Base-by-base conservation (phyloP, 768 basidiomycete species). In the Naganishia onofrii region DNA sequence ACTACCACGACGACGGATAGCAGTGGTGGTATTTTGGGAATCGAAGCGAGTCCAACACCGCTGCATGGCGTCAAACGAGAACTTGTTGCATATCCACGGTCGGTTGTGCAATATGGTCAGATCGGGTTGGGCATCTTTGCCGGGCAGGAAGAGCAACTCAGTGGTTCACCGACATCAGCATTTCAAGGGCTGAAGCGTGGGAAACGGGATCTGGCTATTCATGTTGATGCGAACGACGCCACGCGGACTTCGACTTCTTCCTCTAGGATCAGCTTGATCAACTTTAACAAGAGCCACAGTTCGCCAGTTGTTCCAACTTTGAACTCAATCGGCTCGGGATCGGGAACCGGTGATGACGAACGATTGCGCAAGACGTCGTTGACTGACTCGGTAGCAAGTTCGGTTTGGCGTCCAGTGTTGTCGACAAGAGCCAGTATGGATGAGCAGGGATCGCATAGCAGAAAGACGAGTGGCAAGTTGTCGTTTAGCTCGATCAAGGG, bases 71-170 rank as follows among this genome's bases (percentile, higher is more conserved):
- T 46, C 23, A 42, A 44, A 44, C 60, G 60, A 5, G 38, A n/a
- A 26, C 60, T 63, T 15, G 38, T 23, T 2, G 38, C 60, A 19
- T 23, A 42, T 26, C 23, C 36, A 42, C 57, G n/a, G n/a, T 26
- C 48, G 23, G 8, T 42, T 7, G 12, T n/a, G 48, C 48, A 19
- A 23, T n/a, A 38, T 21, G 57, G 34, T 38, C 36, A 36, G 23
- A 63, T 63, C 26, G 60, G 60, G 9, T 36, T 63, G 15, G 60
- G 60, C 6, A 63, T 63, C 23, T 63, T 44, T 44, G 60, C 60
- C 10, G n/a, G n/a, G n/a, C 46, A 63, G 23, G 60, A 44, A 4
- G 60, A 34, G 15, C 8, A n/a, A 9, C 38, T 2, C 23, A 28
- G 48, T n/a, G 19, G n/a, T 42, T 63, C 60, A 23, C 60, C 60